Conservation (phyloP, 2,329 filamentous ascomycete genomes). For the Microdochium paspali region DNA sequence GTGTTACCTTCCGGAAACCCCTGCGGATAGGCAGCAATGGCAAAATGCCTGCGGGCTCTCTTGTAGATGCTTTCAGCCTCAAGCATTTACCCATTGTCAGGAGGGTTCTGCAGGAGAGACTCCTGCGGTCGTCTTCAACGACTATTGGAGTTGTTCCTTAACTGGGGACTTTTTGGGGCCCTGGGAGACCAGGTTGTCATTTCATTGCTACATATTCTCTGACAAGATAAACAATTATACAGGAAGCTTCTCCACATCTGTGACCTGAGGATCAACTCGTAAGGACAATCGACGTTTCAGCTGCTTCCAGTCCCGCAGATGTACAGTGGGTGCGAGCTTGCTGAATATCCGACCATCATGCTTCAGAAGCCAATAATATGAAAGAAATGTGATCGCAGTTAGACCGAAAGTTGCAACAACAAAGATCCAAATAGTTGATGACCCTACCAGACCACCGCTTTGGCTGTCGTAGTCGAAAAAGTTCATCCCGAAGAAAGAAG, state of each 20-base stretch:
- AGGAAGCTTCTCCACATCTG: conserved; percentile 10
- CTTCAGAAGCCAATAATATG: conserved; percentile 17
- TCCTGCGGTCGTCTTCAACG: too few species aligned
- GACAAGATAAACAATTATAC: neutral
- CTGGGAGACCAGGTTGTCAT: too few species aligned
- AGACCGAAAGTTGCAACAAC: conserved; percentile 17
- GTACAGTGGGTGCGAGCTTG: conserved; percentile 11
- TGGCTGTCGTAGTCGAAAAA: conserved; percentile 23
- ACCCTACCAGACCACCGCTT: conserved; percentile 17
- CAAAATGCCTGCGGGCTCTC: too few species aligned
- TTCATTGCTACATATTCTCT: neutral
- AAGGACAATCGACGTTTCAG: neutral
- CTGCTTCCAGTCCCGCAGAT: conserved; percentile 7
- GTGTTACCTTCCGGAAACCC: too few species aligned
- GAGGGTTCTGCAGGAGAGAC: too few species aligned
- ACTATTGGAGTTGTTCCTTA: too few species aligned
- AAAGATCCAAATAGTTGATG: conserved; percentile 28
- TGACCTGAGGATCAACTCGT: neutral
- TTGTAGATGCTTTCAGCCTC: too few species aligned
- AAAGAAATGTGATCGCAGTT: conserved; percentile 20
- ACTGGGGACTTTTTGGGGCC: too few species aligned
- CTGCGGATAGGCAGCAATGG: too few species aligned
- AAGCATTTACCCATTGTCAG: too few species aligned
- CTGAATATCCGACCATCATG: conserved; percentile 12
- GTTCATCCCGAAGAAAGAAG: conserved; percentile 30